phyloP scores from a whole-genome alignment of 2,329 filamentous ascomycete species.

The Colletotrichum sp. region DNA sequence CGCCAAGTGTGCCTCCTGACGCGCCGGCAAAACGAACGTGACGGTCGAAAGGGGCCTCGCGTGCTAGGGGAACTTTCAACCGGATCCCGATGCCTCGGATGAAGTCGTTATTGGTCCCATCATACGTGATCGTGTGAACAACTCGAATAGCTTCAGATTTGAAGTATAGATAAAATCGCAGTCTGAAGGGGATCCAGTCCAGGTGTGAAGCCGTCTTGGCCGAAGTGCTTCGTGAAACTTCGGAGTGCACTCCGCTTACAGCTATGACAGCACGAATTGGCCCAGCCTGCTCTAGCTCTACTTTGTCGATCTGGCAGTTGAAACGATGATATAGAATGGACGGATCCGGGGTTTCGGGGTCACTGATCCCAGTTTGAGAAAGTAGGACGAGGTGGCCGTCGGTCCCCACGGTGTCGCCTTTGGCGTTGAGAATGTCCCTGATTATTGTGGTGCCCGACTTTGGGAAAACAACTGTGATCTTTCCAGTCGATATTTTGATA shows the following conservation, averaged over 20 bases:
- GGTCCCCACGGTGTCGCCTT: slow-evolving; percentile 46
- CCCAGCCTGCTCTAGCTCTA: slow-evolving; percentile 53
- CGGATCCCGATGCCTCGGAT: slow-evolving; percentile 58
- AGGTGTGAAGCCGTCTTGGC: slow-evolving; percentile 34
- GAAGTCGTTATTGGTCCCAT: slow-evolving; percentile 55
- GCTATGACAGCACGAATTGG: slow-evolving; percentile 54
- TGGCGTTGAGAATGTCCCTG: slow-evolving; percentile 39
- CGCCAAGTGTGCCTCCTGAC: slow-evolving; percentile 58
- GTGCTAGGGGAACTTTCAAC: slow-evolving; percentile 58
- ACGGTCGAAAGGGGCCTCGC: slow-evolving; percentile 60
- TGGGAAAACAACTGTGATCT: slow-evolving; percentile 44
- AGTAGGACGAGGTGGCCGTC: slow-evolving; percentile 59
- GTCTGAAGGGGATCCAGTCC: slow-evolving; percentile 60
- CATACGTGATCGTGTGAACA: slow-evolving; percentile 61
- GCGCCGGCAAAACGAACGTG: slow-evolving; percentile 62
- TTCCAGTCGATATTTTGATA: slow-evolving; percentile 49
- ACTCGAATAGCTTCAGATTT: slow-evolving; percentile 59
- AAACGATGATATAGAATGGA: slow-evolving; percentile 40
- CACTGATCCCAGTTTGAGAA: slow-evolving; percentile 51
- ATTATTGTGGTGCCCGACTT: slow-evolving; percentile 45
- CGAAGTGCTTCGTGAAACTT: slow-evolving; percentile 16
- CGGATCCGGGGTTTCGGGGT: slow-evolving; percentile 39
- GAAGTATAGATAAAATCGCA: slow-evolving; percentile 64
- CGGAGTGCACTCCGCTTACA: slow-evolving; percentile 40
- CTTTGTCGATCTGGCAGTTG: slow-evolving; percentile 55